A percentile compares a stretch with the other conserved stretches of the same genome.
These are phyloP conservation scores for Pleurozium schreberi DNA, from an alignment of 225 moss, liverwort and hornwort genomes.

Conservation along the genomic window DNA sequence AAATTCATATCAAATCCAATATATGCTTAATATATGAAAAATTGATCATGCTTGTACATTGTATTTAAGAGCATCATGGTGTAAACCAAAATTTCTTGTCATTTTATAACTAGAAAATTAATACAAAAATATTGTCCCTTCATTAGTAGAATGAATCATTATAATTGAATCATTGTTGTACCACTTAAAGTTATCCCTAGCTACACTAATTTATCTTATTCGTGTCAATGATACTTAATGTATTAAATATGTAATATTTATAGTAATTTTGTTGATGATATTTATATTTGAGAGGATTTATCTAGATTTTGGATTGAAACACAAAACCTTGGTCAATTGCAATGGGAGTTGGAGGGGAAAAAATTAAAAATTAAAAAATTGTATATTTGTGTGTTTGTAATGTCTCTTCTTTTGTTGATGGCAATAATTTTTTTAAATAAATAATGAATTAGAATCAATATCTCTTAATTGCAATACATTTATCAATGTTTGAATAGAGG, in stretches of 20 bases:
- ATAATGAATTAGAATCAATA: background rate
- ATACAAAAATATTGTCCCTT: background rate
- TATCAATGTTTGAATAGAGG: no score
- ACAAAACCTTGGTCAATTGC: no score
- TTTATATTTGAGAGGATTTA: background rate
- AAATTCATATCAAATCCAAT: background rate
- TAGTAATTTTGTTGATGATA: background rate
- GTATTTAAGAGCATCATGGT: background rate
- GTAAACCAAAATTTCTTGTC: background rate
- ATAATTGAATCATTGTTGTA: background rate
- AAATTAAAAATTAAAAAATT: no score
- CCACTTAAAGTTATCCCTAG: background rate
- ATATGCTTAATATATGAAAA: background rate
- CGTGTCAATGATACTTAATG: background rate
- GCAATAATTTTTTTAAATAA: background rate
- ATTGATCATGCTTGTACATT: background rate
- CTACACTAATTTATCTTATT: background rate
- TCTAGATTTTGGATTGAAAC: background rate
- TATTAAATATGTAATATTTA: background rate
- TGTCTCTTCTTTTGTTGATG: no score
- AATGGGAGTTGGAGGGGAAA: no score
- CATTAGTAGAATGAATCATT: rapidly evolving
- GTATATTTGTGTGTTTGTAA: no score
- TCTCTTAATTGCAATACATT: background rate
- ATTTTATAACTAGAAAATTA: background rate